Conservation (phyloP, 1,284 basidiomycete genomes). For the Pseudozyma tsukubaensis region DNA sequence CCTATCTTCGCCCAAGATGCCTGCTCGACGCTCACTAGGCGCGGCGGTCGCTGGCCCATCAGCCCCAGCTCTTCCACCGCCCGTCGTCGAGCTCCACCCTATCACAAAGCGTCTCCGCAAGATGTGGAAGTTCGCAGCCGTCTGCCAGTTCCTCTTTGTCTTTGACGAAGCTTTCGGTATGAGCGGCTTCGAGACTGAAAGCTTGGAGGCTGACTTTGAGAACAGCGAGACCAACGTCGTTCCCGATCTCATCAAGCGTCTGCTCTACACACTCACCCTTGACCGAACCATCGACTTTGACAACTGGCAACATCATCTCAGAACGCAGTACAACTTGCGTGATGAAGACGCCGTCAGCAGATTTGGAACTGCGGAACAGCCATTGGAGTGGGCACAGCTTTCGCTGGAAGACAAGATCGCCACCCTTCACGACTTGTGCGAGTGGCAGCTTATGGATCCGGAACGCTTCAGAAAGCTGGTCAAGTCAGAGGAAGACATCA, state of each 20-base stretch:
- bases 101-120: constrained; percentile 55
- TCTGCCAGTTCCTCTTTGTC: constrained; percentile 67
- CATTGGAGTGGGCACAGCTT: constrained; percentile 70
- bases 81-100: constrained; percentile 39
- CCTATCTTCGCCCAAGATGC: constrained; percentile 15
- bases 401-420: constrained; percentile 71
- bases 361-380: constrained; percentile 58
- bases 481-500: constrained; percentile 71
- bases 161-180: constrained; percentile 67
- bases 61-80: constrained; percentile 19
- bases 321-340: constrained; percentile 47
- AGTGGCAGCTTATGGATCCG: constrained; percentile 73
- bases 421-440: constrained; percentile 68
- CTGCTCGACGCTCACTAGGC: constrained; percentile 33
- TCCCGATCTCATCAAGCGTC: constrained; percentile 70
- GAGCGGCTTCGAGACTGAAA: constrained; percentile 62
- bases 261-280: constrained; percentile 72
- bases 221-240: constrained; percentile 69
- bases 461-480: constrained; percentile 72
- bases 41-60: constrained; percentile 43
- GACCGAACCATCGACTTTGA: constrained; percentile 70
- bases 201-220: constrained; percentile 72
- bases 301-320: constrained; percentile 58
- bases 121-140: constrained; percentile 66
- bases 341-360: constrained; percentile 33